Conservation (phyloP, 2,329 filamentous ascomycete species). For the Monosporascus sp. region DNA sequence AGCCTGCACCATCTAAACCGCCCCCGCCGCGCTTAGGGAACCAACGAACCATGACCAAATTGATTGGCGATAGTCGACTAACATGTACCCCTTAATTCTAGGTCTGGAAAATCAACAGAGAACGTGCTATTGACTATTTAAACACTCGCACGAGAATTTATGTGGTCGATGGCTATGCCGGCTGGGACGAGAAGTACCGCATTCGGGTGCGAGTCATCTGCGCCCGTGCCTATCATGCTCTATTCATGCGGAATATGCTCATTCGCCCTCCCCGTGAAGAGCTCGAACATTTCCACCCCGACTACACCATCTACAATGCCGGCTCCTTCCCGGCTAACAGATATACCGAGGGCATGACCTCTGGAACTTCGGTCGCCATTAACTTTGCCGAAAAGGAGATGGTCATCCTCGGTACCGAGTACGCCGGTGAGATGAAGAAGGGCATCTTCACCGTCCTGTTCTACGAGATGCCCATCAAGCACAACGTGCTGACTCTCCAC, state of each 20-base stretch:
- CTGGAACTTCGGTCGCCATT: conserved; percentile 93
- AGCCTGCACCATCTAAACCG: neutral
- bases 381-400: conserved; percentile 99
- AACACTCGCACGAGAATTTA: conserved; percentile 99
- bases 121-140: conserved; percentile 97
- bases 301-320: conserved; percentile 99
- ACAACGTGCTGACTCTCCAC: conserved; percentile 97
- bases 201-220: conserved; percentile 98
- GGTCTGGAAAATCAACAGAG: conserved; percentile 99
- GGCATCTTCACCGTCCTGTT: conserved; percentile 98
- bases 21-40: neutral
- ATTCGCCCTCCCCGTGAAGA: conserved; percentile 89
- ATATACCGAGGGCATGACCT: conserved; percentile 98
- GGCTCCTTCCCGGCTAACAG: conserved; percentile 98
- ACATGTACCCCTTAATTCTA: conserved; percentile 32
- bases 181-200: conserved; percentile 97
- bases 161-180: conserved; percentile 93
- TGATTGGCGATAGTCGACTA: neutral
- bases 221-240: conserved; percentile 96
- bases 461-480: conserved; percentile 99
- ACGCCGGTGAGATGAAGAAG: conserved; percentile 97
- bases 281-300: conserved; percentile 94
- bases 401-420: conserved; percentile 99
- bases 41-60: conserved; percentile 9
- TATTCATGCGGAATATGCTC: conserved; percentile 99